A percentile compares a stretch with the other conserved stretches of the same genome.
Evolutionary conservation across 2,329 filamentous ascomycete genomes (phyloP).

Genomic region (Colletotrichum horii): DNA sequence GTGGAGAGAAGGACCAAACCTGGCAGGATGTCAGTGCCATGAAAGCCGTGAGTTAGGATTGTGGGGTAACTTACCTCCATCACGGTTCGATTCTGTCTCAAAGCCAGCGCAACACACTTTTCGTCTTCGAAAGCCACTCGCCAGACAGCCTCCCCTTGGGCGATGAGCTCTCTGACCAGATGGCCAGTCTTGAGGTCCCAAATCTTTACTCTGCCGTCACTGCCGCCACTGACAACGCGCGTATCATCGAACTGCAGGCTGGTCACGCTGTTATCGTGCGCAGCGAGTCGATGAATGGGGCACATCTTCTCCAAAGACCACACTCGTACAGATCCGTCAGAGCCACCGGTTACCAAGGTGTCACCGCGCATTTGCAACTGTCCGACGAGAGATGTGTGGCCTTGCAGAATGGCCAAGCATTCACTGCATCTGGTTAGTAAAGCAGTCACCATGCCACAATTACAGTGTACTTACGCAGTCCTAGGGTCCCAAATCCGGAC

Average conservation of each 20-base stretch:
- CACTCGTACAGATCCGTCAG: slow-evolving; percentile 92
- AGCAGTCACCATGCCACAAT: not conserved
- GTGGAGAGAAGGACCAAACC: slow-evolving; percentile 96
- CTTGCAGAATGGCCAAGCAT: slow-evolving; percentile 90
- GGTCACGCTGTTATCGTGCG: slow-evolving; percentile 98
- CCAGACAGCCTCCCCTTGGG: slow-evolving; percentile 95
- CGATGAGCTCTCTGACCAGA: slow-evolving; percentile 87
- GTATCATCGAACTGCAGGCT: slow-evolving; percentile 97
- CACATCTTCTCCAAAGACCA: slow-evolving; percentile 93
- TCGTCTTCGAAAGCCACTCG: slow-evolving; percentile 97
- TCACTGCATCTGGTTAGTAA: slow-evolving; percentile 55
- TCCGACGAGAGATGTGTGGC: slow-evolving; percentile 94
- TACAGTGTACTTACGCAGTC: slow-evolving; percentile 68
- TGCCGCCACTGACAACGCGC: slow-evolving; percentile 92
- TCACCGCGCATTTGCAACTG: slow-evolving; percentile 96
- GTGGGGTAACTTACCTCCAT: slow-evolving; percentile 81
- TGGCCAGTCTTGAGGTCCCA: slow-evolving; percentile 95
- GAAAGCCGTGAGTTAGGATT: not conserved
- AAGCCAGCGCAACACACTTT: slow-evolving; percentile 95
- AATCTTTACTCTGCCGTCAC: slow-evolving; percentile 96
- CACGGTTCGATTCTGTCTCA: slow-evolving; percentile 82
- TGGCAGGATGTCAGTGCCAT: slow-evolving; percentile 44
- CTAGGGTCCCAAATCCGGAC: slow-evolving; percentile 95
- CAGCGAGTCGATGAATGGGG: slow-evolving; percentile 91
- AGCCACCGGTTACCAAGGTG: slow-evolving; percentile 93